These are phyloP conservation scores for Arthonia radiata DNA, from an alignment of 495 filamentous ascomycete genomes.

Conservation along the genomic window DNA sequence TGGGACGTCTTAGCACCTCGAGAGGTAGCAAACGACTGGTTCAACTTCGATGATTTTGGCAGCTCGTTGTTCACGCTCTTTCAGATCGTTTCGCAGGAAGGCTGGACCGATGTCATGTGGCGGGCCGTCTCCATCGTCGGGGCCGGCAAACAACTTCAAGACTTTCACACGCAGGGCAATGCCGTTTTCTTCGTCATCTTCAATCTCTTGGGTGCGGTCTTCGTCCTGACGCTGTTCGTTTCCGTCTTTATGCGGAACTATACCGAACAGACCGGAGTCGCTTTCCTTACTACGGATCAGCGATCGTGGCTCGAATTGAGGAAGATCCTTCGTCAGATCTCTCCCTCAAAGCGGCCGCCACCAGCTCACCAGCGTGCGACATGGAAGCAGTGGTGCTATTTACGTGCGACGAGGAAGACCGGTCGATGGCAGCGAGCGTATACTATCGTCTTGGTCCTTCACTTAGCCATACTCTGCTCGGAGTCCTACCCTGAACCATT, in stretches of 20 bases:
- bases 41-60: slow-evolving; percentile 85
- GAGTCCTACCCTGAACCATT: slow-evolving; percentile 57
- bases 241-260: slow-evolving; percentile 99
- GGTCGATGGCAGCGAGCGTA: slow-evolving; percentile 75
- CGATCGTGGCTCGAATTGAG: slow-evolving; percentile 89
- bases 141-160: slow-evolving; percentile 38
- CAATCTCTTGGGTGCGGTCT: slow-evolving; percentile 90
- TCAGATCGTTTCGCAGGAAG: slow-evolving; percentile 96
- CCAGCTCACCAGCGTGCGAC: slow-evolving; percentile 43
- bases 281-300: slow-evolving; percentile 88
- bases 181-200: slow-evolving; percentile 87
- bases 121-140: slow-evolving; percentile 64
- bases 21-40: slow-evolving; percentile 54
- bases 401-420: slow-evolving; percentile 77
- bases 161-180: slow-evolving; percentile 50
- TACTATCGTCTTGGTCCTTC: slow-evolving; percentile 53
- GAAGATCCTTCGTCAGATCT: slow-evolving; percentile 80
- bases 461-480: slow-evolving; percentile 57
- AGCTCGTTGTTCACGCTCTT: slow-evolving; percentile 86
- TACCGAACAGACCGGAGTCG: slow-evolving; percentile 94
- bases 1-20: slow-evolving; percentile 73
- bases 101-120: slow-evolving; percentile 82
- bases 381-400: slow-evolving; percentile 87
- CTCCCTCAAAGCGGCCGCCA: slow-evolving; percentile 67
- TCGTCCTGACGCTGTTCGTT: slow-evolving; percentile 92